Base-by-base conservation (phyloP, 352 stramenopile genomes). In the Detonula confervacea region DNA sequence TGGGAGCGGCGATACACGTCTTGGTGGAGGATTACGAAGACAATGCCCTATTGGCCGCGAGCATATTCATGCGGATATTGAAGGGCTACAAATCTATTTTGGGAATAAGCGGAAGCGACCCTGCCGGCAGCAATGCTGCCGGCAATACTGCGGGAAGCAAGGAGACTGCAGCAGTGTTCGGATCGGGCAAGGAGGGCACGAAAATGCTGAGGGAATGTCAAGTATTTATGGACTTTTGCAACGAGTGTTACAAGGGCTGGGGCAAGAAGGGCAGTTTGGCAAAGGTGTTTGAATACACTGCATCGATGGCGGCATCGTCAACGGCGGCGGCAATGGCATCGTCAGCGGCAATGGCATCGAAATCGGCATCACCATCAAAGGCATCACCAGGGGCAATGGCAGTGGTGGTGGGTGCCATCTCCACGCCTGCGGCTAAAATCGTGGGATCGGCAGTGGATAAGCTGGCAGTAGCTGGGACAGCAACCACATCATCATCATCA, bases 21-120 rank as follows among this genome's bases (percentile, higher is more conserved):
- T 83, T 99, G 51, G 92, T 95, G 44, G 87, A 94, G 35, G 97
- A 99, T 83, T 98, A 98, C 79, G 97, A 99, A 84, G 96, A 98
- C 44, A 99, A 99, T 87, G 95, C 95, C 24, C 87, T 98, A 16
- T 88, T 98, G 62, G 95, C 95, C 64, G 72, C 60, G 46, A 25
- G 35, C 6, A 44, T 76, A 16, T 9, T 73, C 20, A 12, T 56
- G 5, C 16, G 47, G 47, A 64, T 72, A 33, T 63, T 83, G 57
- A 44, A 46, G 42, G 22, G 35, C 24, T 75, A 65, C 46, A 39
- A 76, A 33, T 29, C 46, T 22, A 2, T 49, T 2, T 12, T 49
- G 20, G 29, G 1, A 24, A 46, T 1, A 49, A 5, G 3, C 16
- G 3, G 5, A 30, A 8, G 11, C 8, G 16, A 16, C 1, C 16